Base-by-base conservation (phyloP, 2,329 filamentous ascomycete genomes). In the Saccharata proteae region DNA sequence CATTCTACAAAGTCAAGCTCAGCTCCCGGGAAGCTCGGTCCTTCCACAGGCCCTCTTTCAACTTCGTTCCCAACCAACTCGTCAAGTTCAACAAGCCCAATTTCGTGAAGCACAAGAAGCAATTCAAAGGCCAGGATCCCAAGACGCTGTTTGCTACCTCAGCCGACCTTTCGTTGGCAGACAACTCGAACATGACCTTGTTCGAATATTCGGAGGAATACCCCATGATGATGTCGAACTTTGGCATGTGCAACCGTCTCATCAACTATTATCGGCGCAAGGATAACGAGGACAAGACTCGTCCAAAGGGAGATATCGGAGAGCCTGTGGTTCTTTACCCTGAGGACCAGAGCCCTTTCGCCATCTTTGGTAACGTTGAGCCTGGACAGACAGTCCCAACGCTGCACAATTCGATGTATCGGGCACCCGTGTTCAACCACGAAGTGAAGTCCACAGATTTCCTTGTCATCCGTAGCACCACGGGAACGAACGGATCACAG, bases 191-290 rank as follows among this genome's bases (percentile, higher is more conserved):
- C 24, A 77, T 84, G 13, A 69, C 94, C 4, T 69, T 98, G 10
- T 78, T 96, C 19, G 90, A 98, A 56, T 98, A 98, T 53, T 92
- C 84, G 6, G 90, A 98, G 56, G 85, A 94, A 47, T 79, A 84
- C 40, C 90, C 90, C 1, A 80, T 79, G 7, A 84, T 93, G 37
- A 64, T 98, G 39, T 94, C 88, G 25, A 94, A 93, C 50, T 93
- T 94, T 47, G 90, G 88, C 42, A 98, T 98, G 90, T 86, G 86
- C 31, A 93, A 80, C 53, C 80, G 85, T 32, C 71, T 98, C 36
- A 84, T 96, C 63, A 96, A 98, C 55, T 98, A 96, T 57, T 94
- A 94, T 52, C 80, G 84, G 22, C 76, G 86, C 37, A 84, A 84
- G 47, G 80, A 84, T 29, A 49, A 49, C 49, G 72, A 59, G 19